Evolutionary conservation across 768 basidiomycete genomes (phyloP).

Genomic region (Porpolomopsis calyptriformis): DNA sequence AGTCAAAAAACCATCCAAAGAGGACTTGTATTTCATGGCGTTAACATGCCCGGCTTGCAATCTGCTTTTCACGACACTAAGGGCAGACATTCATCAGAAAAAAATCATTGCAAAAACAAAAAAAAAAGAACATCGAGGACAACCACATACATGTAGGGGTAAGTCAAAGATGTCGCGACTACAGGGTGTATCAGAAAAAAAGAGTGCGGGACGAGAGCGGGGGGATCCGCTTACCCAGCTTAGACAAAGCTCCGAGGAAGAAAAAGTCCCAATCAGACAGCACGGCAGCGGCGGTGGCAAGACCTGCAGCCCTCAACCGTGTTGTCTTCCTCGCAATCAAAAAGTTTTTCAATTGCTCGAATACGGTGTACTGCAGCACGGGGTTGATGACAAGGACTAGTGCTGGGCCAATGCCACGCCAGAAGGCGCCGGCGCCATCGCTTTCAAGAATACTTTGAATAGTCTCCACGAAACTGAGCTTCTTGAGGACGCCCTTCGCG

Average conservation of each 20-base stretch:
- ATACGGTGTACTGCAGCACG: conserved; percentile 87
- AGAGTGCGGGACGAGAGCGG: background rate
- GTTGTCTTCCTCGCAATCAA: conserved; percentile 53
- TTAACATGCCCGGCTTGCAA: conserved; percentile 64
- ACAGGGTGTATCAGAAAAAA: conserved; percentile 1
- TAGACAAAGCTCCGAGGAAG: conserved; percentile 87
- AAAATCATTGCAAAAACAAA: background rate
- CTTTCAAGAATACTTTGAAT: conserved; percentile 58
- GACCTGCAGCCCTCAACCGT: conserved; percentile 38
- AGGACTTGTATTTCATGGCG: conserved; percentile 63
- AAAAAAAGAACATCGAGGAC: too few relatives aligned
- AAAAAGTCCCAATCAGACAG: conserved; percentile 88
- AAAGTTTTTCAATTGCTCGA: conserved; percentile 89
- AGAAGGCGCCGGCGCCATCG: conserved; percentile 72
- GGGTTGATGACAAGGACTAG: conserved; percentile 90
- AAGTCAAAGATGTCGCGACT: conserved; percentile 42
- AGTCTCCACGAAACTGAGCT: conserved; percentile 56
- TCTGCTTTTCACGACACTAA: conserved; percentile 65
- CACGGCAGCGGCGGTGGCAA: conserved; percentile 33
- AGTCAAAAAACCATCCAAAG: conserved; percentile 63
- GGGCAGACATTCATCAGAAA: conserved; percentile 1
- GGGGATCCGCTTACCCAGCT: conserved; percentile 48
- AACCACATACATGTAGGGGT: conserved; percentile 37
- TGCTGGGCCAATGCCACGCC: conserved; percentile 91
- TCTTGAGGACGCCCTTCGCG: conserved; percentile 24